phyloP scores from a whole-genome alignment of 73 alveolate genomes.

The Tetrahymena thermophila region DNA sequence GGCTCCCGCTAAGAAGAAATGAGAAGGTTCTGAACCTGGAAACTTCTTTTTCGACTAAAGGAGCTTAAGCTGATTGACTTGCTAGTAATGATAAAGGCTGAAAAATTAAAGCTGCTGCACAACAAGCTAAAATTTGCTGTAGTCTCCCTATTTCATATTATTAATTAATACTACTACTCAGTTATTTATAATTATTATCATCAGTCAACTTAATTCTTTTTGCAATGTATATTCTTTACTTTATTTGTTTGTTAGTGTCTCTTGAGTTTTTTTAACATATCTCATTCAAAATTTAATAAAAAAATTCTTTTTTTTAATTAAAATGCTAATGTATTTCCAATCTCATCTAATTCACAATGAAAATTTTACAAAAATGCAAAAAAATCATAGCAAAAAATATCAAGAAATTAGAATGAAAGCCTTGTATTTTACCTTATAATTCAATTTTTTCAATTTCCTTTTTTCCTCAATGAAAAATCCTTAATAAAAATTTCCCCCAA shows the following conservation, averaged over 20 bases:
- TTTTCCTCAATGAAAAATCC: background rate
- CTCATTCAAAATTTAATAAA: background rate
- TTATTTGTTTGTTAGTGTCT: background rate
- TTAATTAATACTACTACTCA: background rate
- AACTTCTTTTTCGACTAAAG: background rate
- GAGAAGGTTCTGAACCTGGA: background rate
- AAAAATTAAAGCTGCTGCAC: background rate
- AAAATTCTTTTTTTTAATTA: background rate
- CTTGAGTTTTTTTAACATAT: background rate
- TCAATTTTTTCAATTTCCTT: background rate
- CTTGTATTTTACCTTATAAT: background rate
- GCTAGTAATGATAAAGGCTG: background rate
- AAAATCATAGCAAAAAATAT: background rate
- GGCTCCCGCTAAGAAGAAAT: conserved; percentile 2
- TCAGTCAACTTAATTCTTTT: background rate
- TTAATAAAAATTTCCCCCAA: background rate
- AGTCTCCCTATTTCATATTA: background rate
- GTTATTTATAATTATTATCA: background rate
- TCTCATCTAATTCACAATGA: background rate
- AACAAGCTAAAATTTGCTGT: background rate
- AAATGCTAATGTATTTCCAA: background rate
- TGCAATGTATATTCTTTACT: background rate
- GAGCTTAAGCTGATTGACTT: background rate
- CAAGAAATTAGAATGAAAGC: background rate
- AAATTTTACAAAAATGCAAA: background rate